Percentiles rank a stretch among this genome's conserved stretches.
These are phyloP conservation scores for Dysphania ambrosioides DNA, from an alignment of 148 eudicot genomes.

Conservation along the genomic window DNA sequence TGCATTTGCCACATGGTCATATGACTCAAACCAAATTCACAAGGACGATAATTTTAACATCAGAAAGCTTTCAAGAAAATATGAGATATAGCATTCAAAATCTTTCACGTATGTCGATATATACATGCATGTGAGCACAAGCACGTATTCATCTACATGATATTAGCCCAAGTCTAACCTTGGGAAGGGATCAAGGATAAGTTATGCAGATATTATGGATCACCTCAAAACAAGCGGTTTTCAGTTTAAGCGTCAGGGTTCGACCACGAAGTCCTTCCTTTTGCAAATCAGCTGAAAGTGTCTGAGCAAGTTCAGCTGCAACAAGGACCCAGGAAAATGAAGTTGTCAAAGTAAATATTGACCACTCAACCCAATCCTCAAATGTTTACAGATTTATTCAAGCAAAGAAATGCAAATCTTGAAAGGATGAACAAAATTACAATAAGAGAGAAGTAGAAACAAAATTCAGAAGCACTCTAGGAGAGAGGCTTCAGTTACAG, in stretches of 20 bases:
- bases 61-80: neutral
- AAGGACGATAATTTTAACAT: neutral
- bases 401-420: too few relatives aligned
- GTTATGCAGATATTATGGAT: conserved; percentile 17
- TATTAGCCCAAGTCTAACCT: neutral
- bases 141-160: conserved; percentile 6
- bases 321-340: conserved; percentile 16
- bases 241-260: conserved; percentile 80
- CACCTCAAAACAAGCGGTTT: conserved; percentile 94
- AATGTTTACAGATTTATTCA: neutral
- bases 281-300: conserved; percentile 78
- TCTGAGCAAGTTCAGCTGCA: conserved; percentile 90
- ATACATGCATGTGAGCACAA: neutral
- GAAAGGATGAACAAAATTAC: too few relatives aligned
- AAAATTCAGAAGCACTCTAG: neutral
- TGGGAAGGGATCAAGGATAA: neutral
- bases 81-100: neutral
- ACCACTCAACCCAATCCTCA: neutral
- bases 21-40: conserved; percentile 1
- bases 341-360: neutral
- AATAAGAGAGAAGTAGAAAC: neutral
- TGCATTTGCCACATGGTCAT: neutral
- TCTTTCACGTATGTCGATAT: neutral
- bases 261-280: conserved; percentile 77
- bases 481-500: neutral